Base-by-base conservation (phyloP, 169 alveolate species). In the Amoebophrya sp. region DNA sequence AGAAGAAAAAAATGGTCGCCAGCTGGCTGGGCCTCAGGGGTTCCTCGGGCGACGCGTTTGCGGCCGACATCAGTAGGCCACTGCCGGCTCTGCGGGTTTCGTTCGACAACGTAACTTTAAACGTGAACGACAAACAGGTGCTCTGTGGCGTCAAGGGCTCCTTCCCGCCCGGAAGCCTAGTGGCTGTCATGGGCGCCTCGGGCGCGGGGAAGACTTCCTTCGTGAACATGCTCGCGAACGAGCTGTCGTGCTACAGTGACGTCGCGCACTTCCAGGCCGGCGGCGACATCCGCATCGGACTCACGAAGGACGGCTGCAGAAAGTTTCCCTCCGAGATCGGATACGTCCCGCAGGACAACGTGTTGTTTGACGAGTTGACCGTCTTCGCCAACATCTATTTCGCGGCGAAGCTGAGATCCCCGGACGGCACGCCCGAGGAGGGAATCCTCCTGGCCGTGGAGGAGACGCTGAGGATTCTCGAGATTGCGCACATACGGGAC, bases 171-270 rank as follows among this genome's bases (percentile, higher is more conserved):
- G 89, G 89, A 38, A 38, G 50, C 41, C 39, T 87, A 16, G 92
- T 93, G 18, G 94, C 94, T 0, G 92, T 94, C 23, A 45, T 94
- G 78, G 95, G 95, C 26, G 92, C 95, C 23, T 91, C 95, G 70
- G 97, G 98, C 18, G 95, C 96, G 26, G 98, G 98, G 10, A 96
- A 97, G 93, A 96, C 98, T 0, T 95, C 98, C 0, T 92, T 97
- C 39, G 92, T 97, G 92, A 96, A 96, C 89, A 92, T 94, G 42
- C 78, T 97, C 29, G 93, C 97, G 0, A 97, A 96, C 0, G 93
- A 96, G 34, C 48, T 42, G 20, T 40, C 89, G 4, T 48, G 88
- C 23, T 88, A 92, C 39, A 88, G 69, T 7, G 91, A 92, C 43
- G 92, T 90, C 29, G 90, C 92, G 31, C 48, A 42, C 20, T 42